Percentiles rank a stretch among this genome's conserved stretches.
Conservation (phyloP, 2,329 filamentous ascomycete species). For the Aspergillus ochraceus region DNA sequence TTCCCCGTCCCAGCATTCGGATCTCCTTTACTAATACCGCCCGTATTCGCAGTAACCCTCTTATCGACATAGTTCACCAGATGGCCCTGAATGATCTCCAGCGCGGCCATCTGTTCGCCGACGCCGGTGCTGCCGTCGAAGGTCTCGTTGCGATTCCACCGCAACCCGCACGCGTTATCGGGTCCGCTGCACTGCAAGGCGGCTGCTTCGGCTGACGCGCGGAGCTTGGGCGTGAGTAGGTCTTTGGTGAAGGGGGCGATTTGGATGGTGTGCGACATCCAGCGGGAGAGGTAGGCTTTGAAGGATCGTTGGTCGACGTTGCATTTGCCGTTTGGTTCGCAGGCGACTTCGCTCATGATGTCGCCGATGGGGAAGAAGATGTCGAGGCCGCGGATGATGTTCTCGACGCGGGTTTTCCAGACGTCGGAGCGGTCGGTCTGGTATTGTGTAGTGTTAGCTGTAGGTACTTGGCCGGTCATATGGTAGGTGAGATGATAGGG, state of each 20-base stretch:
- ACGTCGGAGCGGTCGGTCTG: conserved; percentile 44
- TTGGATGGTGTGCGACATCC: conserved; percentile 57
- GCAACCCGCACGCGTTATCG: conserved; percentile 43
- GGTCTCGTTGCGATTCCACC: conserved; percentile 34
- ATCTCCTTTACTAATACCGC: conserved; percentile 56
- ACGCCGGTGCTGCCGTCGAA: conserved; percentile 36
- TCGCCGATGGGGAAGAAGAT: conserved; percentile 45
- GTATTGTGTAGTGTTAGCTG: conserved; percentile 15
- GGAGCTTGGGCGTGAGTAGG: conserved; percentile 53
- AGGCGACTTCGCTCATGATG: conserved; percentile 30
- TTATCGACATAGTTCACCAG: conserved; percentile 33
- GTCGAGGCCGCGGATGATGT: conserved; percentile 49
- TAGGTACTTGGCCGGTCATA: neutral
- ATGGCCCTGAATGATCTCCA: conserved; percentile 62
- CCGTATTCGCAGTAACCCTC: conserved; percentile 47
- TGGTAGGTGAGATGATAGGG: neutral
- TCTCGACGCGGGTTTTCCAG: conserved; percentile 51
- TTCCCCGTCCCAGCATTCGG: conserved; percentile 39
- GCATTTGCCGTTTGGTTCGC: conserved; percentile 46
- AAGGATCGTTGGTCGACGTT: conserved; percentile 60
- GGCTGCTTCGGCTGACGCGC: conserved; percentile 54
- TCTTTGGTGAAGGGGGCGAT: conserved; percentile 58
- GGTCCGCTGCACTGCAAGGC: conserved; percentile 38
- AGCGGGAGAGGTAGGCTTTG: conserved; percentile 65
- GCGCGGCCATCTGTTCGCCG: conserved; percentile 39